Percentiles rank a stretch among this genome's conserved stretches.
Evolutionary conservation across 202 grass and related monocot genomes (phyloP).

Genomic region (Schoenoplectus triqueter): DNA sequence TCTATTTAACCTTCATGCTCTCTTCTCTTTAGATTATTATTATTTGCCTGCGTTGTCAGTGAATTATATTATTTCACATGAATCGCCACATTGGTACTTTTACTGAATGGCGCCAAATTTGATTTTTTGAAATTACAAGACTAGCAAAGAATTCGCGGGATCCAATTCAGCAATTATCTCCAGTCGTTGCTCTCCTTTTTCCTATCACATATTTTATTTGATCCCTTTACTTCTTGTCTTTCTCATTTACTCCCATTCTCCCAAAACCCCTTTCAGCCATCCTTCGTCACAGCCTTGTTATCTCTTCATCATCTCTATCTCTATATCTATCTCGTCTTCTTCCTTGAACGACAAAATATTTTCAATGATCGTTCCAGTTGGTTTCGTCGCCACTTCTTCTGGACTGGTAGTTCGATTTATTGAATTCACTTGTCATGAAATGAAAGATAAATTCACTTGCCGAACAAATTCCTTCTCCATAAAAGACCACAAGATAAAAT

Average conservation of each 20-base stretch:
- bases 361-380: neutral
- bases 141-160: neutral
- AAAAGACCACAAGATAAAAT: neutral
- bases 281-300: neutral
- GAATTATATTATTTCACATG: conserved; percentile 4
- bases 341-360: neutral
- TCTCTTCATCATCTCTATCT: neutral
- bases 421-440: neutral
- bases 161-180: neutral
- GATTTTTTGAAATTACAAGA: neutral
- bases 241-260: no score
- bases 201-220: neutral
- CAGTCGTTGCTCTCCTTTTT: neutral
- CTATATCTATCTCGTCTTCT: neutral
- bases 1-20: conserved; percentile 18
- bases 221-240: neutral
- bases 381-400: neutral
- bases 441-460: neutral
- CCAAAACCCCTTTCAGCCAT: no score
- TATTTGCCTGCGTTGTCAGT: neutral
- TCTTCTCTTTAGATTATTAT: neutral
- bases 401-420: neutral
- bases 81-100: neutral
- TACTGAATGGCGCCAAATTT: neutral
- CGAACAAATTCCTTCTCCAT: neutral